A percentile compares a stretch with the other conserved stretches of the same genome.
These are phyloP conservation scores for Syzygium grande DNA, from an alignment of 345 rosid genomes.

Conservation along the genomic window DNA sequence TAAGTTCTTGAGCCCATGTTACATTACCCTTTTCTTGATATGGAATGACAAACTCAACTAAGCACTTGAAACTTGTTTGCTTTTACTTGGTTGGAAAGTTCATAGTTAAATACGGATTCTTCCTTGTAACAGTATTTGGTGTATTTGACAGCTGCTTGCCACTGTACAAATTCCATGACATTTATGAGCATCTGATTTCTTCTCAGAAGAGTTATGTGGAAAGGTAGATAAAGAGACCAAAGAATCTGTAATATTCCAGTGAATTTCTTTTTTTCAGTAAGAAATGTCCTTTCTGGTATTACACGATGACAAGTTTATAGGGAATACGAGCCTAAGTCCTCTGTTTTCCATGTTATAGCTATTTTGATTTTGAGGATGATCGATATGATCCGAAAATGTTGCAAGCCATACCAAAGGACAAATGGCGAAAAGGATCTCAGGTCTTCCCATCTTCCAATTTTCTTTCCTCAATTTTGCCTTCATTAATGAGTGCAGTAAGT, in stretches of 20 bases:
- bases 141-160: constrained; percentile 14
- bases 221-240: constrained; percentile 1
- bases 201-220: constrained; percentile 12
- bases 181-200: constrained; percentile 10
- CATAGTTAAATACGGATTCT: not conserved
- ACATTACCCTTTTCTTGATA: not conserved
- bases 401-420: constrained; percentile 5
- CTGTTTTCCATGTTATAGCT: constrained; percentile 7
- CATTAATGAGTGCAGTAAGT: not conserved
- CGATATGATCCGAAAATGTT: constrained; percentile 14
- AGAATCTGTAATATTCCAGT: not conserved
- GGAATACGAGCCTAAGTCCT: not conserved
- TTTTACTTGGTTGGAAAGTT: not conserved
- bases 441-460: not conserved
- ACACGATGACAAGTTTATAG: not conserved
- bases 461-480: not conserved
- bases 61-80: not conserved
- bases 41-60: not conserved
- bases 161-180: constrained; percentile 8
- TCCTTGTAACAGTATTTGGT: not conserved
- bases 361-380: constrained; percentile 4
- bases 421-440: constrained; percentile 28
- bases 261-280: not conserved
- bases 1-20: not conserved
- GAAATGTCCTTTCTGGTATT: not conserved